Percentiles rank a stretch among this genome's conserved stretches.
Evolutionary conservation across 2,329 filamentous ascomycete species (phyloP).

Genomic region (Xylariaceae sp.): DNA sequence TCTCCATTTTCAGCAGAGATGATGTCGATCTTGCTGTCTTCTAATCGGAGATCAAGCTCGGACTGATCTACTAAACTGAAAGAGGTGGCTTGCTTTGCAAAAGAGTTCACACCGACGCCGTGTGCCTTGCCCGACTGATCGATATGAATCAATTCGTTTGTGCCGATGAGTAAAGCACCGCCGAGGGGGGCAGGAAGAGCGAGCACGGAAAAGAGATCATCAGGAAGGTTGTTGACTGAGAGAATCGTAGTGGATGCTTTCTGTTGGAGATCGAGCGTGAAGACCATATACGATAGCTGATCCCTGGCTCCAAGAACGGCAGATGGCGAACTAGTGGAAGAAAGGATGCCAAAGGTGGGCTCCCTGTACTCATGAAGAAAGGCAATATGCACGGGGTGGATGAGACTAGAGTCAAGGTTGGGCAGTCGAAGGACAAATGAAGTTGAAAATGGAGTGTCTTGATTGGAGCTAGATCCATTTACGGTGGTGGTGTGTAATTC

Average conservation of each 20-base stretch:
- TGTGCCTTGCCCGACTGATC: constrained; percentile 94
- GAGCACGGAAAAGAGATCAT: constrained; percentile 79
- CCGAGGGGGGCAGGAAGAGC: constrained; percentile 83
- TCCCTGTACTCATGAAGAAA: constrained; percentile 97
- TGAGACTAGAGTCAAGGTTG: constrained; percentile 78
- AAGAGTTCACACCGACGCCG: constrained; percentile 87
- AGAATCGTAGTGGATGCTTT: constrained; percentile 89
- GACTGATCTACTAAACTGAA: constrained; percentile 87
- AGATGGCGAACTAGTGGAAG: constrained; percentile 70
- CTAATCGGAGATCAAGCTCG: constrained; percentile 71
- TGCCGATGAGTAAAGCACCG: constrained; percentile 79
- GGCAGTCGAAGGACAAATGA: constrained; percentile 93
- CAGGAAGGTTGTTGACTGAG: constrained; percentile 78
- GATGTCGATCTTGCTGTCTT: constrained; percentile 73
- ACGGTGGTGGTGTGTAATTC: constrained; percentile 38
- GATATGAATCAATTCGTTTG: constrained; percentile 89
- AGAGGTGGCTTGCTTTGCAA: constrained; percentile 75
- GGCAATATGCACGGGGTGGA: constrained; percentile 84
- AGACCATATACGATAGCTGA: constrained; percentile 84
- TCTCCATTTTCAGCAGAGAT: constrained; percentile 76
- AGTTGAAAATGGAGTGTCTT: constrained; percentile 74
- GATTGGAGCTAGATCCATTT: constrained; percentile 45
- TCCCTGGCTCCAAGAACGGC: constrained; percentile 78
- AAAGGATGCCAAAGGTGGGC: constrained; percentile 92
- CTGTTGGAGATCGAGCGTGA: constrained; percentile 90